phyloP scores from a whole-genome alignment of 768 basidiomycete genomes.

The Auricularia cornea region DNA sequence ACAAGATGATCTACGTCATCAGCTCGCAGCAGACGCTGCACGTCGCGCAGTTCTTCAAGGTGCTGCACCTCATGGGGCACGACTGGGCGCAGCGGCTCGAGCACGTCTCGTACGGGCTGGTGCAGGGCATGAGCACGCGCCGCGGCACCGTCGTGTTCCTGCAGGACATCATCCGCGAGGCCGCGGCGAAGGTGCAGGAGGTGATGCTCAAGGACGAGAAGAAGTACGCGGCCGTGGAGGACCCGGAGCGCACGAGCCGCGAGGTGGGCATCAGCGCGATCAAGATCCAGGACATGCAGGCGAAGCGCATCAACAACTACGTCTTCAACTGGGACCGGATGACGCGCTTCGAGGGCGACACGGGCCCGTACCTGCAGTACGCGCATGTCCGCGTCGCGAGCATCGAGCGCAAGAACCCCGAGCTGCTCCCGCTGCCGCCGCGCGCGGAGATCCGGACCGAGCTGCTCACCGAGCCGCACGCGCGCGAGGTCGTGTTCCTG shows the following conservation, averaged over 20 bases:
- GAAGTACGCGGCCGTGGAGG: slow-evolving; percentile 38
- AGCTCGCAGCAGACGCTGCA: slow-evolving; percentile 34
- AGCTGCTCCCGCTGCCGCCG: slow-evolving; percentile 23
- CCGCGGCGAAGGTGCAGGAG: slow-evolving; percentile 37
- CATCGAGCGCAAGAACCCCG: slow-evolving; percentile 40
- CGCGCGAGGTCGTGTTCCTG: slow-evolving; percentile 35
- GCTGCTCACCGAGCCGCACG: slow-evolving; percentile 34
- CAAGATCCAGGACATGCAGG: slow-evolving; percentile 41
- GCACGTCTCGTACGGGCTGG: slow-evolving; percentile 36
- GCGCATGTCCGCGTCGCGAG: slow-evolving; percentile 44
- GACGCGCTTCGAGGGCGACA: slow-evolving; percentile 46
- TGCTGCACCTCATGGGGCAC: slow-evolving; percentile 38
- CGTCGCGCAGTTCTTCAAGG: slow-evolving; percentile 39
- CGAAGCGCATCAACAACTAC: slow-evolving; percentile 35
- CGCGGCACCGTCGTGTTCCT: slow-evolving; percentile 42
- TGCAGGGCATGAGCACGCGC: slow-evolving; percentile 35
- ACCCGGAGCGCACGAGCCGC: slow-evolving; percentile 33
- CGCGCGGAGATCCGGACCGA: slow-evolving; percentile 28
- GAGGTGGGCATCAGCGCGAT: slow-evolving; percentile 40
- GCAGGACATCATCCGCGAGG: slow-evolving; percentile 36
- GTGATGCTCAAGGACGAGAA: slow-evolving; percentile 41
- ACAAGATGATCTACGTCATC: slow-evolving; percentile 42
- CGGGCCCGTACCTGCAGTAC: slow-evolving; percentile 43
- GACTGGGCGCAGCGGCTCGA: slow-evolving; percentile 32
- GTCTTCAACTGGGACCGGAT: slow-evolving; percentile 38